Evolutionary conservation across 495 filamentous ascomycete genomes (phyloP), one percentile per base, ranked within the genome.

Genomic region (Neurospora sp.): DNA sequence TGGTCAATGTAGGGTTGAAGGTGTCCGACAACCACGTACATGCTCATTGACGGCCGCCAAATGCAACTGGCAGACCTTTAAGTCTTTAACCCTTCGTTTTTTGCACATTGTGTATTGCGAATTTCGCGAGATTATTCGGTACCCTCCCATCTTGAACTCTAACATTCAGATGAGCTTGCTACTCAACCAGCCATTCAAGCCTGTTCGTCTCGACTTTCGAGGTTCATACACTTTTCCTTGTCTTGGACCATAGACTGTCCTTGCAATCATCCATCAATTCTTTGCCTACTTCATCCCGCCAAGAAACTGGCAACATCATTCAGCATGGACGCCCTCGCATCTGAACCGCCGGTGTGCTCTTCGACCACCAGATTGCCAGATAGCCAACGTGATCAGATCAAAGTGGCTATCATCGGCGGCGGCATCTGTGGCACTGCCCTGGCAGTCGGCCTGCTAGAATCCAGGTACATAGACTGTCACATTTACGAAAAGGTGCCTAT

Each of bases 361-460:
- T 66, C 54, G 54, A 18, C 48, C 48, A 59, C 20, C 11, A 6
- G 11, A 14, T 12, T 23, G 48, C 10, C 48, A 23, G 48, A 59
- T 2, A 59, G 54, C 12, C 23, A 16, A 31, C 39, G 71, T 20
- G 42, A 20, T 35, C 40, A 41, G 8, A 76, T 83, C 41, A 72
- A 76, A 44, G 74, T 83, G 69, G 82, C 81, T 38, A 82, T 83
- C 44, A 75, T 78, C 16, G 81, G 82, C 69, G 82, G 78, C 20
- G 81, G 82, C 44, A 83, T 83, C 69, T 76, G 77, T 27, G 82
- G 82, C 11, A 73, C 81, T 14, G 75, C 81, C 42, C 81, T 83
- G 8, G 82, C 81, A 16, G 80, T 78, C 0, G 81, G 77, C 70
- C 74, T 83, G 20, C 10, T 12, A 59, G 48, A 5, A 48, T 69